Conservation (phyloP, 805 yeast species). For the Kazachstania kunashirensis region DNA sequence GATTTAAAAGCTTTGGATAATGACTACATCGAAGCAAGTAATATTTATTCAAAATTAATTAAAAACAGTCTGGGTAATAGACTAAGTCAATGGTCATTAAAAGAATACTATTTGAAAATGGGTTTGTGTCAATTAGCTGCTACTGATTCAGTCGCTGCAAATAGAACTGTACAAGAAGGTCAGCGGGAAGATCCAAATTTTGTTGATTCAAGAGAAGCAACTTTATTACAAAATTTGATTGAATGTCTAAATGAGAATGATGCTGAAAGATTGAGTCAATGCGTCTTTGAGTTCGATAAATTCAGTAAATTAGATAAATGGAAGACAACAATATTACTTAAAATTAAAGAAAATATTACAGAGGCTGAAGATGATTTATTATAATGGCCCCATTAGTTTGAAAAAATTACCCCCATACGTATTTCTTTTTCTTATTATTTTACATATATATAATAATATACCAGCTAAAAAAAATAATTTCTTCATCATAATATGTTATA, state of each 20-base stretch:
- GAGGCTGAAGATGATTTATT: conserved; percentile 59
- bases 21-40: conserved; percentile 67
- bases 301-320: conserved; percentile 82
- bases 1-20: conserved; percentile 73
- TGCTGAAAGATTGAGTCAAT: conserved; percentile 60
- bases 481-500: not conserved
- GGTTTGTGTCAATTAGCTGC: conserved; percentile 75
- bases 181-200: conserved; percentile 67
- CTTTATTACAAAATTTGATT: conserved; percentile 53
- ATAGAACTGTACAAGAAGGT: conserved; percentile 55
- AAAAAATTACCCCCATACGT: too few relatives aligned
- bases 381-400: too few relatives aligned
- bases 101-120: conserved; percentile 82
- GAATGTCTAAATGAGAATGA: conserved; percentile 76
- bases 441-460: too few relatives aligned
- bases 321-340: conserved; percentile 75
- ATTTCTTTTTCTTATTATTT: too few relatives aligned
- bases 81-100: conserved; percentile 80
- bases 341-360: conserved; percentile 64
- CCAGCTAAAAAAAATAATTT: too few relatives aligned
- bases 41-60: conserved; percentile 68
- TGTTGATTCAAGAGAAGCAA: conserved; percentile 61
- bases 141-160: conserved; percentile 80
- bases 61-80: conserved; percentile 64
- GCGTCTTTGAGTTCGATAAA: conserved; percentile 76